Percentiles rank a stretch among this genome's conserved stretches.
These are phyloP conservation scores for Agrocybe chaxingu DNA, from an alignment of 768 basidiomycete species.

Conservation along the genomic window DNA sequence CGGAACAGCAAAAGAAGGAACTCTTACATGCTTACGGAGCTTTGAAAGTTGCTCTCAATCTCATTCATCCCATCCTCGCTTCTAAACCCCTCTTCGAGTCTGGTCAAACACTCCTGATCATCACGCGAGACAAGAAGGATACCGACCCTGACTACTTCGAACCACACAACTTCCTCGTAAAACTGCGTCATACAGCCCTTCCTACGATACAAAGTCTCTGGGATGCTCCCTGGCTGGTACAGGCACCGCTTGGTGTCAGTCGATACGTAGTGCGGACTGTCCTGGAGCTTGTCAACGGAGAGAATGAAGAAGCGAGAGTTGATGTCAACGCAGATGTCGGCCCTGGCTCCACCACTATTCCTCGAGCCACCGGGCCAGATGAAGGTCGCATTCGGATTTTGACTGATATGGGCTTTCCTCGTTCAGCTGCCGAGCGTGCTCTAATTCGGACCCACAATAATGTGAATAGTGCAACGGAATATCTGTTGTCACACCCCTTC, in stretches of 20 bases:
- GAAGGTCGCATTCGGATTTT: constrained; percentile 79
- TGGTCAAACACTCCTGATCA: constrained; percentile 70
- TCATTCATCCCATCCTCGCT: constrained; percentile 73
- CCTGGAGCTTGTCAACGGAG: constrained; percentile 77
- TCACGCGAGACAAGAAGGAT: constrained; percentile 76
- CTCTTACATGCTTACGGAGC: constrained; percentile 77
- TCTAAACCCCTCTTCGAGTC: constrained; percentile 84
- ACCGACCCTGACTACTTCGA: constrained; percentile 80
- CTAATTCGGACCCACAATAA: constrained; percentile 85
- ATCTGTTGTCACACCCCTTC: constrained; percentile 80
- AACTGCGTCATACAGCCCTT: constrained; percentile 65
- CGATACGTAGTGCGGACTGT: constrained; percentile 74
- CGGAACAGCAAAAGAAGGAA: constrained; percentile 55
- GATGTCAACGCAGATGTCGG: constrained; percentile 34
- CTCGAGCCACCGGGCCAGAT: constrained; percentile 54
- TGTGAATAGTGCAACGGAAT: constrained; percentile 82
- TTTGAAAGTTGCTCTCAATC: constrained; percentile 75
- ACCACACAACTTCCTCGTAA: constrained; percentile 83
- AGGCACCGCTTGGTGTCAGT: constrained; percentile 70
- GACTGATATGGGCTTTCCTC: constrained; percentile 95
- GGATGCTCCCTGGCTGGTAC: constrained; percentile 79
- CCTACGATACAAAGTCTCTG: constrained; percentile 71
- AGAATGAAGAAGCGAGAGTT: constrained; percentile 69
- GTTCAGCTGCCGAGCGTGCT: constrained; percentile 83
- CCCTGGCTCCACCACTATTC: constrained; percentile 22